Evolutionary conservation across 2,329 filamentous ascomycete species (phyloP), one percentile per base, ranked within the genome.

Genomic region (Fusarium sp.): DNA sequence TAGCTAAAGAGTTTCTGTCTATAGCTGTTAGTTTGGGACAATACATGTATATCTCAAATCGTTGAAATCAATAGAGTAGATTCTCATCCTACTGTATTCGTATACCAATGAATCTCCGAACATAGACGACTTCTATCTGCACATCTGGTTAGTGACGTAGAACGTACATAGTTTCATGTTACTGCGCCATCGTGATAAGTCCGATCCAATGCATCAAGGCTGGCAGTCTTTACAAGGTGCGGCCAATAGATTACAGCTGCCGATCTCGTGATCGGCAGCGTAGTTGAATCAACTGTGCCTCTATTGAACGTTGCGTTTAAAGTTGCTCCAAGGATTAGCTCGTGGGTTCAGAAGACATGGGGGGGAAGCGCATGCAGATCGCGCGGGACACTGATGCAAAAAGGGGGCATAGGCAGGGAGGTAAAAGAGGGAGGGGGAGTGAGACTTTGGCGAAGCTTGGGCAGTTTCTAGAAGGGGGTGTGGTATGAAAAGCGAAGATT

Each of bases 231-330:
- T 45, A 44, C 39, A 43, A 25, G 31, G 37, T 49, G 60, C 66
- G 60, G 65, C 60, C 51, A 53, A 53, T 53, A 8, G 42, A 21
- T 45, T 19, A n/a, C 12, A 18, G 21, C 25, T 11, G 53, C 67
- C 67, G 66, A 70, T 67, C 66, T 44, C 66, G 67, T 53, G 66
- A 69, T 69, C 67, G 66, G 67, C 67, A 23, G 50, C 12, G 46
- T 44, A 43, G 50, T 39, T 43, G 11, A 14, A 55, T 50, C 16
- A 34, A 39, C 31, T 50, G 48, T 60, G 42, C 45, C 48, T 67
- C 43, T 56, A 65, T 62, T 57, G 25, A 45, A 44, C 9, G 51
- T 42, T 51, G 39, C 53, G 48, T 63, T 41, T 51, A 67, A 23
- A 58, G 21, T 41, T 62, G 49, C 48, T 52, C 23, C 43, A 53